Percentiles rank a stretch among this genome's conserved stretches.
phyloP scores from a whole-genome alignment of 75 land plant species.

The Gnetum montanum region DNA sequence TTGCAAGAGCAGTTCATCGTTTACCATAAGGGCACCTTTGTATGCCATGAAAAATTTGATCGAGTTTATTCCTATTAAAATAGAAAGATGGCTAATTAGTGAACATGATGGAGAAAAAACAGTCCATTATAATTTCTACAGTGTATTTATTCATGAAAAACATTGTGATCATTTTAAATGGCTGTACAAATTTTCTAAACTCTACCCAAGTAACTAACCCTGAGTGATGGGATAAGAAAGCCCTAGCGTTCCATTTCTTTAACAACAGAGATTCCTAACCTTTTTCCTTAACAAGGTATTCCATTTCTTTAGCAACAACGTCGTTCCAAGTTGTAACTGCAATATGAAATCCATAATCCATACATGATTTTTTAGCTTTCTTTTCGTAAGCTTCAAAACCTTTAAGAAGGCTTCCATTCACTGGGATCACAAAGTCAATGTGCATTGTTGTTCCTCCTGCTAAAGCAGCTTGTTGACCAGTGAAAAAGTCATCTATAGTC shows the following conservation, averaged over 20 bases:
- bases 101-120: background rate
- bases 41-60: conserved; percentile 98
- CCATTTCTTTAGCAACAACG: conserved; percentile 81
- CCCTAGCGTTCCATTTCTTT: no score
- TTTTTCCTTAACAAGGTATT: conserved; percentile 83
- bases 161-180: no score
- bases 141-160: background rate
- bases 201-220: no score
- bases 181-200: no score
- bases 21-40: conserved; percentile 87
- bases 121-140: background rate
- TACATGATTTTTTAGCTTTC: conserved; percentile 76
- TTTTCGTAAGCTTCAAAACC: conserved; percentile 67
- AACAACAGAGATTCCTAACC: conserved; percentile 24
- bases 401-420: conserved; percentile 56
- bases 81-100: background rate
- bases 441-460: conserved; percentile 99
- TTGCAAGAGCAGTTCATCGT: conserved; percentile 76
- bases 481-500: conserved; percentile 82
- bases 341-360: conserved; percentile 99
- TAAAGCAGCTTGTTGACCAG: conserved; percentile 90
- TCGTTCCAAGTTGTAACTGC: conserved; percentile 94
- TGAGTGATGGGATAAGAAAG: no score
- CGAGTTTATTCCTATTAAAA: conserved; percentile 77
- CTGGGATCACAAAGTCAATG: conserved; percentile 95